Conservation (phyloP, 139 green algal species). For the Chlamydomonas asymmetrica region DNA sequence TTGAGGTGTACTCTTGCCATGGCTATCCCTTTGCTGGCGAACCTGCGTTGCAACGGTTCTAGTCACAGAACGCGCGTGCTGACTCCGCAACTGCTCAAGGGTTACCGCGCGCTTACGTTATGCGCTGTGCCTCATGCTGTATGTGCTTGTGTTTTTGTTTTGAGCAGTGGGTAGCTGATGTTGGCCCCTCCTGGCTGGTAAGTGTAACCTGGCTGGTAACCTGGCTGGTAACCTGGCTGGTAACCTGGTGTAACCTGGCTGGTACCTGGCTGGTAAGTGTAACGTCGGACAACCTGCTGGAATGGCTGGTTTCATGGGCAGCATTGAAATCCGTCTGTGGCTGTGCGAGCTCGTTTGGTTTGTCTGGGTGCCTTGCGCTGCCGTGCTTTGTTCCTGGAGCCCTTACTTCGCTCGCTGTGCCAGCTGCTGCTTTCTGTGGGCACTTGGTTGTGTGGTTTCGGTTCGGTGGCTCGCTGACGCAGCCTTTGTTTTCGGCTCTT, state of each 20-base stretch:
- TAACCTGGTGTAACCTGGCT: slow-evolving; percentile 11
- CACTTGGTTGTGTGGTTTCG: background rate
- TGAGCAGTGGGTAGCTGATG: slow-evolving; percentile 70
- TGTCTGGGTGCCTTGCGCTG: no score
- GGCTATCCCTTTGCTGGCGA: no score
- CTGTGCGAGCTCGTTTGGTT: no score
- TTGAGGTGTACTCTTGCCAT: slow-evolving; percentile 1
- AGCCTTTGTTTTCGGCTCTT: background rate
- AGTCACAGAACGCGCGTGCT: background rate
- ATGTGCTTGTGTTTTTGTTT: slow-evolving; percentile 3
- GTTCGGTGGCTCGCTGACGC: background rate
- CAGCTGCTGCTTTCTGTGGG: no score
- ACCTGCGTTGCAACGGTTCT: background rate
- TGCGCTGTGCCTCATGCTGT: no score
- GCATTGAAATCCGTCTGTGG: background rate
- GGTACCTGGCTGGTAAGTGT: background rate
- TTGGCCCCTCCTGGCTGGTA: slow-evolving; percentile 66
- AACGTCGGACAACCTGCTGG: background rate
- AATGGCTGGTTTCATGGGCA: background rate
- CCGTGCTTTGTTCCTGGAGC: no score
- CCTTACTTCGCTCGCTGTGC: background rate
- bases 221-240: slow-evolving; percentile 65
- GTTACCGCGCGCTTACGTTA: no score
- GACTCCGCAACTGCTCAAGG: no score
- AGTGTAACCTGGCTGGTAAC: no score